phyloP scores from a whole-genome alignment of 805 yeast genomes.

The Hanseniaspora occidentalis region DNA sequence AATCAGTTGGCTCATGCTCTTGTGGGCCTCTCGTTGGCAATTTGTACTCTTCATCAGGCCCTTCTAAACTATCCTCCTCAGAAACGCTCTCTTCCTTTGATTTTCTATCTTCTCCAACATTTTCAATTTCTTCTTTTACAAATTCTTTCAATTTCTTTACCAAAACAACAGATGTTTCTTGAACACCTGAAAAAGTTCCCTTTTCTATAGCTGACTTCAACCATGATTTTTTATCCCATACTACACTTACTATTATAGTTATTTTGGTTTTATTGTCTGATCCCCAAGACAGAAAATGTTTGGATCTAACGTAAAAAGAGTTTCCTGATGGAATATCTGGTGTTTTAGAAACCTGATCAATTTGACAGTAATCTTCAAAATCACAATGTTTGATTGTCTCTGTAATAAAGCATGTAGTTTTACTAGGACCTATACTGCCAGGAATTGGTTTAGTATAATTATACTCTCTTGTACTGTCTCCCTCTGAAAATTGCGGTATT shows the following conservation, averaged over 20 bases:
- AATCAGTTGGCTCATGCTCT: slow-evolving; percentile 33
- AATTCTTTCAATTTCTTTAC: slow-evolving; percentile 34
- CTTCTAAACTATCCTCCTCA: slow-evolving; percentile 7
- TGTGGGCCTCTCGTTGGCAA: slow-evolving; percentile 26
- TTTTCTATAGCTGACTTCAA: slow-evolving; percentile 64
- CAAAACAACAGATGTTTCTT: slow-evolving; percentile 38
- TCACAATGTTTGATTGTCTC: slow-evolving; percentile 47
- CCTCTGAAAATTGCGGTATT: slow-evolving; percentile 28
- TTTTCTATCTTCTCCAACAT: slow-evolving; percentile 5
- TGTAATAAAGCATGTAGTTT: slow-evolving; percentile 50
- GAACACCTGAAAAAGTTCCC: slow-evolving; percentile 63
- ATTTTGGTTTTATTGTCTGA: slow-evolving; percentile 40
- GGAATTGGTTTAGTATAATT: slow-evolving; percentile 51
- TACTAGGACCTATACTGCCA: slow-evolving; percentile 66
- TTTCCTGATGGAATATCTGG: slow-evolving; percentile 81
- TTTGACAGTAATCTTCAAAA: slow-evolving; percentile 33
- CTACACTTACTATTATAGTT: slow-evolving; percentile 40
- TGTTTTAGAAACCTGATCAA: slow-evolving; percentile 47
- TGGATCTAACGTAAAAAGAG: slow-evolving; percentile 50
- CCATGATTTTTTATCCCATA: slow-evolving; percentile 73
- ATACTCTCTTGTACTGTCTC: slow-evolving; percentile 33
- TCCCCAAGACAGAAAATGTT: slow-evolving; percentile 51
- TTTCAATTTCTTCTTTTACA: slow-evolving; percentile 9
- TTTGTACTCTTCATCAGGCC: slow-evolving; percentile 10
- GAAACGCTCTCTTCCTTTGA: slow-evolving; percentile 9